Conservation (phyloP, 2,329 filamentous ascomycete genomes). For the Verruconis gallopava region DNA sequence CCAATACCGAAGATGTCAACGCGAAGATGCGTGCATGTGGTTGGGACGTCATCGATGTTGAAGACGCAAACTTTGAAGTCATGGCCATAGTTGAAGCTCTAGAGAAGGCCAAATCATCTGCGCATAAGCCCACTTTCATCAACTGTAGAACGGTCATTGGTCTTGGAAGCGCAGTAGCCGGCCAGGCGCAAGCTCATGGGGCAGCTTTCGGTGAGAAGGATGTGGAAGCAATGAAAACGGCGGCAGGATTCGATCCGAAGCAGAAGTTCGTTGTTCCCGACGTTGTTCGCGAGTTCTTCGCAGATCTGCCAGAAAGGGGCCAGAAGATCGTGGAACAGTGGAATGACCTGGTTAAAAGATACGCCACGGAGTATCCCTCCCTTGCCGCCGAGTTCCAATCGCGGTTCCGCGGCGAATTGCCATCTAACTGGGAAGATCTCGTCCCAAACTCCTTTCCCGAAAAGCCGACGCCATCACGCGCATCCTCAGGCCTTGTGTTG, state of each 20-base stretch:
- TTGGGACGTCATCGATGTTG: constrained; percentile 43
- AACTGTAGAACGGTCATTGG: constrained; percentile 47
- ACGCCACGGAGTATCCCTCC: not conserved
- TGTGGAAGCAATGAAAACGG: constrained; percentile 42
- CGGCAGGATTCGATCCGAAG: constrained; percentile 36
- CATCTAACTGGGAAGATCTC: constrained; percentile 19
- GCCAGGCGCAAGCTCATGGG: constrained; percentile 43
- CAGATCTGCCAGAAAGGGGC: constrained; percentile 34
- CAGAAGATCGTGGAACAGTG: constrained; percentile 35
- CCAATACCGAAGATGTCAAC: constrained; percentile 45
- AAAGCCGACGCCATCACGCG: constrained; percentile 36
- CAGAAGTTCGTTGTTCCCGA: constrained; percentile 34
- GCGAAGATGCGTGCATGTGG: constrained; percentile 44
- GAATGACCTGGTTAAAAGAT: constrained; percentile 33
- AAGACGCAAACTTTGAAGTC: constrained; percentile 41
- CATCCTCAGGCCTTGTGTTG: constrained; percentile 37
- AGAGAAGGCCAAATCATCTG: constrained; percentile 29
- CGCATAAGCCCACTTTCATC: constrained; percentile 43
- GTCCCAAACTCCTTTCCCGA: constrained; percentile 32
- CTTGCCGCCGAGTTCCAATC: constrained; percentile 20
- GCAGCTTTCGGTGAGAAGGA: constrained; percentile 43
- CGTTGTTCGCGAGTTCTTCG: constrained; percentile 39
- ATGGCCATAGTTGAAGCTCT: constrained; percentile 35
- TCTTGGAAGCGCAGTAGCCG: constrained; percentile 32
- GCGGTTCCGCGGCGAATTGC: not conserved